Base-by-base conservation (phyloP, 176 grass and related monocot genomes). In the Oryza meyeriana region DNA sequence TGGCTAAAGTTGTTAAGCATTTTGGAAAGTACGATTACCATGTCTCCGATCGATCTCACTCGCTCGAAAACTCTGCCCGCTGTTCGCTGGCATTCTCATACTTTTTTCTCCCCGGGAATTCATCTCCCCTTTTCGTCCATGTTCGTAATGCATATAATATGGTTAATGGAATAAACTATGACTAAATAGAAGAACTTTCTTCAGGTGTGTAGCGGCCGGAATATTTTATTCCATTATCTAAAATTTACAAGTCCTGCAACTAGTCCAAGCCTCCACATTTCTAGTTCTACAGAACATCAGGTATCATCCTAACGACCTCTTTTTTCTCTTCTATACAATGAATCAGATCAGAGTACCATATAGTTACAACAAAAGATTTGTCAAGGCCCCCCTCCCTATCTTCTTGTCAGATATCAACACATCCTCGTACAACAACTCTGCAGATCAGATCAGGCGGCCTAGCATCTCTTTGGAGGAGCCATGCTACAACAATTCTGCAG, bases 281-380 rank as follows among this genome's bases (percentile, higher is more conserved):
- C 50, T 14, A n/a, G 18, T n/a, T 20, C 18, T 55, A 55, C 50
- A 55, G 18, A 22, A 22, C 48, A 55, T 55, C 18, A 55, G 16
- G 33, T 0, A 75, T 10, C 31, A 66, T 69, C 66, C 47, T 67
- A 58, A 72, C 24, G 39, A 42, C 12, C 12, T 67, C 40, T 29
- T 30, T 72, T 72, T 42, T 48, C 44, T 48, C 10, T 24, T 34
- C 10, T 75, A 58, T 79, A 67, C 76, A 85, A 48, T 48, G 50
- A 66, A 86, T 80, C 42, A 80, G 25, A 86, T 86, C 39, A 80
- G 33, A 75, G 52, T 29, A 75, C 44, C 14, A 61, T 59, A 48
- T 55, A 55, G 20, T 55, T 55, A 20, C 42, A 61, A 80, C 41
- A 73, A 50, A 66, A 18, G 24, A 35, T 80, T 81, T 50, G 26